Conservation (phyloP, 2,329 filamentous ascomycete species). For the Aspergillus sp. region DNA sequence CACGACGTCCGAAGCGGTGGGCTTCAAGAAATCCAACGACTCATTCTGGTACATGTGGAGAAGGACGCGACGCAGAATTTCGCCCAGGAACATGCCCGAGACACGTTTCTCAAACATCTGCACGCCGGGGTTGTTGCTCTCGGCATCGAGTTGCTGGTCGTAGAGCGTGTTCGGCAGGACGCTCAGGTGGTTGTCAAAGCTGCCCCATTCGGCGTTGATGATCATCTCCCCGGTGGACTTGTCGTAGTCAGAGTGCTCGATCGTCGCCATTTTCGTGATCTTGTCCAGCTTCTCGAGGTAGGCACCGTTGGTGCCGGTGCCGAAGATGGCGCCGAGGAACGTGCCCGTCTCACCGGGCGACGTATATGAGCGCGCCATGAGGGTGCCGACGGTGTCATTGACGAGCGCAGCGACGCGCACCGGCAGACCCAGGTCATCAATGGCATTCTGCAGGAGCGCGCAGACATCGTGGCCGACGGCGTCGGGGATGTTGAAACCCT, state of each 20-base stretch:
- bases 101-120: conserved; percentile 99
- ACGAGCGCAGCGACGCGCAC: conserved; percentile 94
- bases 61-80: conserved; percentile 79
- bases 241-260: conserved; percentile 64
- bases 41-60: conserved; percentile 70
- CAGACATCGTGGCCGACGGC: conserved; percentile 94
- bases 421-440: conserved; percentile 80
- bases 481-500: conserved; percentile 96
- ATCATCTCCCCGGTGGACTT: conserved; percentile 88
- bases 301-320: conserved; percentile 94
- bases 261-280: conserved; percentile 69
- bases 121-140: conserved; percentile 85
- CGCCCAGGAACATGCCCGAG: conserved; percentile 96
- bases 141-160: conserved; percentile 73
- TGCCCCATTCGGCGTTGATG: conserved; percentile 97
- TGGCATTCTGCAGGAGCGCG: conserved; percentile 80
- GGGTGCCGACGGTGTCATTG: conserved; percentile 95
- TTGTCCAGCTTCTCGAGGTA: conserved; percentile 91
- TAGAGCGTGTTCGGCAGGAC: conserved; percentile 84
- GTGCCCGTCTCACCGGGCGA: conserved; percentile 84
- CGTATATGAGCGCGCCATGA: conserved; percentile 96
- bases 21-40: conserved; percentile 69
- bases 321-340: conserved; percentile 93
- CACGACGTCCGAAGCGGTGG: conserved; percentile 69
- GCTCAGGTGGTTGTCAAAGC: conserved; percentile 90